Conservation (phyloP, 768 basidiomycete species). For the Mycena capillaripes region DNA sequence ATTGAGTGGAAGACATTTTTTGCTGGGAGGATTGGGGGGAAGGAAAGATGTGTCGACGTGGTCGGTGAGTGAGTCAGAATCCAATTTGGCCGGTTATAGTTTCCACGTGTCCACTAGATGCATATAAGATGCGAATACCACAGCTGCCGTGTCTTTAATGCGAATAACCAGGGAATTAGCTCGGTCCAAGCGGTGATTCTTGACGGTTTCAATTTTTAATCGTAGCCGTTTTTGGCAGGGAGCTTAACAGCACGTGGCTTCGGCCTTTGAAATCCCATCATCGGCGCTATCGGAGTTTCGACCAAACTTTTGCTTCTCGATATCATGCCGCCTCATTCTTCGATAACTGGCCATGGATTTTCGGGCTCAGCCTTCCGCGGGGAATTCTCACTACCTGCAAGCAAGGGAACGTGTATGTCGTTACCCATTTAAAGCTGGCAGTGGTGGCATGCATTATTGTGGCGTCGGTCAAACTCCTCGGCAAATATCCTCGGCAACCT, state of each 20-base stretch:
- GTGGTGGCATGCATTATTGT: background rate
- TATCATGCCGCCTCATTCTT: background rate
- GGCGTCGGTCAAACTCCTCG: conserved; percentile 9
- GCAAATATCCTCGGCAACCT: conserved; percentile 6
- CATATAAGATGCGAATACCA: too few relatives aligned
- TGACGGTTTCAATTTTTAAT: background rate
- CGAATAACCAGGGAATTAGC: background rate
- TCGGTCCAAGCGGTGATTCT: background rate
- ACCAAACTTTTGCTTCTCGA: background rate
- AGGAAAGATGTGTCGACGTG: background rate
- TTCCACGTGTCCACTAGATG: background rate
- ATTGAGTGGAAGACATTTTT: conserved; percentile 34
- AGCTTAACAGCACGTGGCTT: too few relatives aligned
- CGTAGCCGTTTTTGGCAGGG: background rate
- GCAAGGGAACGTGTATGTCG: background rate
- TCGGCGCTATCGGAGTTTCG: background rate
- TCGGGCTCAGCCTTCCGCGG: background rate
- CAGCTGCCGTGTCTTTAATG: too few relatives aligned
- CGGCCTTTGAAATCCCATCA: too few relatives aligned
- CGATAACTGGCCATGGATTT: background rate
- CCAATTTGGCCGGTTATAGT: background rate
- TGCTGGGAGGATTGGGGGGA: background rate
- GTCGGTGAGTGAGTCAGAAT: background rate
- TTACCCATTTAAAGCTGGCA: background rate
- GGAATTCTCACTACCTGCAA: background rate